Evolutionary conservation across 1,139 yeast species (phyloP), one percentile per base, ranked within the genome.

Genomic region (Yamadazyma sp.): DNA sequence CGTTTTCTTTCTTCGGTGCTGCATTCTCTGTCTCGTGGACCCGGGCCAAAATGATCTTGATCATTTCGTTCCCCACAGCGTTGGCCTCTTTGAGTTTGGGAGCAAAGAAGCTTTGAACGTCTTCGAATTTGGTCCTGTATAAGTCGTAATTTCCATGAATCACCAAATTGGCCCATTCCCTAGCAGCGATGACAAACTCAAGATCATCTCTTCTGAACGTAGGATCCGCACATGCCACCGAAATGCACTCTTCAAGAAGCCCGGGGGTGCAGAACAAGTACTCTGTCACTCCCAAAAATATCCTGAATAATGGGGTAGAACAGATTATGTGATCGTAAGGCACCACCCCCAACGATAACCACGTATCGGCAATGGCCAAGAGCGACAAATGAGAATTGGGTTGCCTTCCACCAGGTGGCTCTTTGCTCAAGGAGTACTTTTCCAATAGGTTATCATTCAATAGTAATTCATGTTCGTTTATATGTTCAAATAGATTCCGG

Each of bases 251-350:
- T 40, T 89, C 96, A 31, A 92, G 64, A 31, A 91, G 63, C 0
- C 84, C 87, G 0, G 94, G 92, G 0, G 91, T 80, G 54, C 95
- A 82, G 58, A 92, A 92, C 25, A 92, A 66, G 58, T 88, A 91
- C 57, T 92, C 98, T 0, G 96, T 81, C 16, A 92, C 98, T 31
- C 98, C 98, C 37, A 92, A 72, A 64, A 94, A 88, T 33, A 92
- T 88, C 56, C 98, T 75, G 59, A 91, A 92, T 30, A 72, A 55
- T 25, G 98, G 98, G 0, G 98, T 92, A 1, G 97, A 88, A 58
- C 98, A 92, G 47, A 92, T 91, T 66, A 91, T 91, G 61, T 92
- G 98, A 58, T 91, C 97, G 56, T 92, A 91, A 2, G 98, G 98
- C 16, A 86, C 82, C 33, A 92, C 88, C 1, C 85, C 86, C 36